Base-by-base conservation (phyloP, 225 moss, liverwort and hornwort genomes). In the Rhytidiadelphus loreus region DNA sequence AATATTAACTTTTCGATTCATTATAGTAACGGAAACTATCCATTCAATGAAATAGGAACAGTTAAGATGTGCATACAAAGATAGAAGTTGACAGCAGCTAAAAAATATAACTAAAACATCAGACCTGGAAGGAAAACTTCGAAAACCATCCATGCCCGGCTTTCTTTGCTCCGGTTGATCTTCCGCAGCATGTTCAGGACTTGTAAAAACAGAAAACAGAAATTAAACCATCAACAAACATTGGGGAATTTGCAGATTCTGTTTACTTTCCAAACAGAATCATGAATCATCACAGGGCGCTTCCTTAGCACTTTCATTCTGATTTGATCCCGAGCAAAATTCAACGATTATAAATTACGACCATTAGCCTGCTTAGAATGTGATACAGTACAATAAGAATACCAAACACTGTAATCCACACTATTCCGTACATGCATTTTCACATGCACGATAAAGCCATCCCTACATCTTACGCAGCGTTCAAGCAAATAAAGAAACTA, bases 71-170 rank as follows among this genome's bases (percentile, higher is more conserved):
- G 77, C 16, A 65, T 23, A 60, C 26, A 56, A 81, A 77, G 46
- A 86, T 48, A 87, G 37, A 69, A 91, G 63, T 39, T 60, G 48
- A 64, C 52, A 73, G 59, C 35, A 41, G 68, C 37, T 82, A 83
- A 66, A 71, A 86, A 56, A 85, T 80, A 80, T 68, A 60, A 83
- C 22, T 55, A 30, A 71, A 83, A 48, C 39, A 83, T 66, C 79
- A 81, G 89, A 96, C 95, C 97, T 96, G 80, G 95, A 96, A 84
- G 97, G 96, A 86, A 95, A 97, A 92, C 97, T 97, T 77, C 93
- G 93, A 80, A 96, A 91, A 66, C 93, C 94, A 83, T 97, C 95
- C 60, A 91, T 70, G 83, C 92, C 91, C 43, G 88, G 87, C 91
- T 91, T 96, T 83, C 91, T 90, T 71, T 94, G 89, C 83, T 93